A percentile compares a stretch with the other conserved stretches of the same genome.
Evolutionary conservation across 768 basidiomycete genomes (phyloP).

Genomic region (Dioszegia crocea): DNA sequence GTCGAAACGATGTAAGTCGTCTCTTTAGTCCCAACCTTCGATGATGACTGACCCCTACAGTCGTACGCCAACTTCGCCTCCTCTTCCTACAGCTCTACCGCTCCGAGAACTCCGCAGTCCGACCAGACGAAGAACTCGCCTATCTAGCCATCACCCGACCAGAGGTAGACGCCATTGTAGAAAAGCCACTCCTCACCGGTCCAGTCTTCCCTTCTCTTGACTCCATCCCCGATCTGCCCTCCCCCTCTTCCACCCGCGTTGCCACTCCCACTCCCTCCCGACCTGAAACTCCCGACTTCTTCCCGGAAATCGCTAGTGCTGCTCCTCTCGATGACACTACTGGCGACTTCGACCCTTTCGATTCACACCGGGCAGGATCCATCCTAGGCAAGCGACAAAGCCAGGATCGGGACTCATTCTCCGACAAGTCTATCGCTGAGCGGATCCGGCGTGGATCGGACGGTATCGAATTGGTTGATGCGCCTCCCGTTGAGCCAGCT

Average conservation of each 20-base stretch:
- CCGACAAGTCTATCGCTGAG: conserved; percentile 19
- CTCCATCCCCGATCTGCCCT: conserved; percentile 28
- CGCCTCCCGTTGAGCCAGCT: not conserved
- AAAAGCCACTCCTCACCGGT: conserved; percentile 9
- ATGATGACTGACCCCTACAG: conserved; percentile 6
- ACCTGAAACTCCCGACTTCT: not conserved
- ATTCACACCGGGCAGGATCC: not conserved
- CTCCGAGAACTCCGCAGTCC: conserved; percentile 34
- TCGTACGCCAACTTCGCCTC: conserved; percentile 35
- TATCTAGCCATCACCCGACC: conserved; percentile 47
- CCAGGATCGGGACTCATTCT: conserved; percentile 37
- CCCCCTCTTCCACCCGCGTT: conserved; percentile 32
- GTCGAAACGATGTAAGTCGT: conserved; percentile 40
- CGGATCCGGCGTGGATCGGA: conserved; percentile 18
- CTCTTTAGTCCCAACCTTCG: not conserved
- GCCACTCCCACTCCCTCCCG: conserved; percentile 16
- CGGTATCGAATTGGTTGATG: not conserved
- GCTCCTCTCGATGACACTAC: not conserved
- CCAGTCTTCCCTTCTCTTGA: conserved; percentile 12
- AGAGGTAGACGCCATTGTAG: conserved; percentile 35
- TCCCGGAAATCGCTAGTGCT: conserved; percentile 13
- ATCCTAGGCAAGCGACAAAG: conserved; percentile 43
- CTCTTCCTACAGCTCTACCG: conserved; percentile 39
- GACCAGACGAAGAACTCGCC: conserved; percentile 47
- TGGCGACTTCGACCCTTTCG: not conserved